Evolutionary conservation across 179 eudicot genomes (phyloP), one percentile per base, ranked within the genome.

Genomic region (Pouteria campechiana): DNA sequence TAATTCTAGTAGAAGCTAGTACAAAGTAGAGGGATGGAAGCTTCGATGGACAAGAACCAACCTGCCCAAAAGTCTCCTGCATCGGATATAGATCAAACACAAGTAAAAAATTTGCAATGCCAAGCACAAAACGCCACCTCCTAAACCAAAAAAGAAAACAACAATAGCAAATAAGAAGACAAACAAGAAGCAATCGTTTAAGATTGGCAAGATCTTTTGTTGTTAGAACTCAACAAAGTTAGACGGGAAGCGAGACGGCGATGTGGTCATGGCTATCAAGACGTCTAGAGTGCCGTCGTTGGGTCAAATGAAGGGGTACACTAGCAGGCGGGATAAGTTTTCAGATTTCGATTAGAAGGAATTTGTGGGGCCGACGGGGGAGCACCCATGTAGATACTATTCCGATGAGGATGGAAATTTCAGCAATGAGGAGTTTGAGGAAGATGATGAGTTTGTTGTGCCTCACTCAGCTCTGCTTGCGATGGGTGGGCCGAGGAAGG

Each of bases 21-120:
- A 37, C 41, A 4, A 73, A 54, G 42, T 49, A 72, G 9, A 69
- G 51, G 17, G 60, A 58, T 34, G 57, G 57, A 0, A 47, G 25
- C 28, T 58, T 38, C 35, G 52, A 55, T 3, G 44, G 63, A 1
- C 67, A 62, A 5, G 97, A 85, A 31, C 97, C 95, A 29, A 75
- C 83, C 0, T 89, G 95, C 0, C 97, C 97, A 2, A 79, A 79
- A 48, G 63, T 89, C 39, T 81, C 95, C 1, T 89, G 97, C 70
- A 85, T 85, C 74, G 97, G 97, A 0, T 86, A n/a, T n/a, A 78
- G 30, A 73, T 89, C 77, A 89, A 78, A 62, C 60, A 55, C 56
- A 81, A 67, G 55, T 63, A 75, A 27, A 63, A 53, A 10, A 33
- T 39, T 51, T 32, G 41, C n/a, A 75, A 43, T 34, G 9, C 31